Evolutionary conservation across 2,329 filamentous ascomycete species (phyloP).

Genomic region (Cladophialophora exuberans): DNA sequence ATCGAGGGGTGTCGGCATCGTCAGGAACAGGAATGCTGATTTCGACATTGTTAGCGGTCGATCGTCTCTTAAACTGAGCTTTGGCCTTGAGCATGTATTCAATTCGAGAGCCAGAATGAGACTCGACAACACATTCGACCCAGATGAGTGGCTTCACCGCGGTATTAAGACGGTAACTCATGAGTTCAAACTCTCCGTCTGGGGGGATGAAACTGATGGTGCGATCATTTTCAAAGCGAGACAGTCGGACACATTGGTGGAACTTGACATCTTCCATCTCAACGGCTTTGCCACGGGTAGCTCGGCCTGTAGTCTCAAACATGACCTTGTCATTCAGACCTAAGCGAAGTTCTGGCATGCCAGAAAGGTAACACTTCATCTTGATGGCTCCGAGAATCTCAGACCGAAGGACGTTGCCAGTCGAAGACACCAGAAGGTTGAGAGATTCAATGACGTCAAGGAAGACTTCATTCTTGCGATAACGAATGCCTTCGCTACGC

Average conservation of each 20-base stretch:
- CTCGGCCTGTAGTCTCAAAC: slow-evolving; percentile 96
- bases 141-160: slow-evolving; percentile 98
- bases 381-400: slow-evolving; percentile 97
- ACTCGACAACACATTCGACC: slow-evolving; percentile 98
- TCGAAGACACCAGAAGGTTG: slow-evolving; percentile 91
- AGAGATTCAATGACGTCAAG: slow-evolving; percentile 95
- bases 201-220: slow-evolving; percentile 99
- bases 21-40: slow-evolving; percentile 97
- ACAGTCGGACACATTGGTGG: slow-evolving; percentile 94
- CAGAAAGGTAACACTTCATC: slow-evolving; percentile 99
- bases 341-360: slow-evolving; percentile 93
- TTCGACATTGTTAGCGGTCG: slow-evolving; percentile 97
- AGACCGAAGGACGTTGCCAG: slow-evolving; percentile 91
- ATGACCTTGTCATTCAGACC: slow-evolving; percentile 99
- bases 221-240: slow-evolving; percentile 95
- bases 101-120: slow-evolving; percentile 90
- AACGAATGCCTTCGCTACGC: slow-evolving; percentile 96
- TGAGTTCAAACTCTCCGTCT: slow-evolving; percentile 97
- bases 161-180: slow-evolving; percentile 98
- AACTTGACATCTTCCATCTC: slow-evolving; percentile 99
- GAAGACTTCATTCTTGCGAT: slow-evolving; percentile 99
- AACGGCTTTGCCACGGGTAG: slow-evolving; percentile 92
- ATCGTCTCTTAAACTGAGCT: slow-evolving; percentile 96
- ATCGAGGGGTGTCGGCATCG: slow-evolving; percentile 92
- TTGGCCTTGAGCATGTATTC: slow-evolving; percentile 99